Evolutionary conservation across 768 basidiomycete species (phyloP).

Genomic region (Podaxis sp.): DNA sequence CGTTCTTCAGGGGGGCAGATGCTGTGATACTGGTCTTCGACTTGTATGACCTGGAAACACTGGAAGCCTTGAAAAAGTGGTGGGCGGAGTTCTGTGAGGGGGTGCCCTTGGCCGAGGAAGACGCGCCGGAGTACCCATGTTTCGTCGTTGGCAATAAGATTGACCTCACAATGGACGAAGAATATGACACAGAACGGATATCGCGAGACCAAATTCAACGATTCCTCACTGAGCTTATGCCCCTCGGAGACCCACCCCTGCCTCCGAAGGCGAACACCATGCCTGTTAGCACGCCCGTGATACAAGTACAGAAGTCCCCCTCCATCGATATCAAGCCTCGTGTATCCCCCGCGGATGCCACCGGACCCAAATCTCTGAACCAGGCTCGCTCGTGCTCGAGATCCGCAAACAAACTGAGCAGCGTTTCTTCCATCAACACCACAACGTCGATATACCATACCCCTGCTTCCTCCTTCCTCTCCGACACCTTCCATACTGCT

Average conservation of each 20-base stretch:
- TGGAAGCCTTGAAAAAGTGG: conserved; percentile 65
- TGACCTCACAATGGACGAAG: conserved; percentile 42
- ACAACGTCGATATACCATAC: conserved; percentile 71
- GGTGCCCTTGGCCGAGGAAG: conserved; percentile 66
- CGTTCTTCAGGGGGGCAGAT: conserved; percentile 85
- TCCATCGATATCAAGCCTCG: conserved; percentile 15
- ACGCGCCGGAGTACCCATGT: conserved; percentile 62
- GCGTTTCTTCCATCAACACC: conserved; percentile 56
- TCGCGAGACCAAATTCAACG: conserved; percentile 43
- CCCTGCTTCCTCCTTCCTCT: conserved; percentile 74
- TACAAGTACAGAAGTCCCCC: not conserved
- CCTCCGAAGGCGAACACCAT: not conserved
- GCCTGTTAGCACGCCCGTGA: not conserved
- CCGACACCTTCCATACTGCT: conserved; percentile 61
- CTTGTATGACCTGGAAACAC: conserved; percentile 62
- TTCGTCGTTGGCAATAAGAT: conserved; percentile 81
- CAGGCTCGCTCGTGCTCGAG: conserved; percentile 47
- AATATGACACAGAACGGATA: conserved; percentile 21
- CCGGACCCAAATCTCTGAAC: conserved; percentile 17
- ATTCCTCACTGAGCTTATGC: conserved; percentile 60
- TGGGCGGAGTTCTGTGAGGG: conserved; percentile 72
- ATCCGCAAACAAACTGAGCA: conserved; percentile 43
- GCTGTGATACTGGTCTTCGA: conserved; percentile 83
- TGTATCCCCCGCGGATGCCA: conserved; percentile 16
- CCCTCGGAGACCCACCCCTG: conserved; percentile 26